Percentiles rank a stretch among this genome's conserved stretches.
Conservation (phyloP, 257 asterid species). For the Penstemon newberryi region DNA sequence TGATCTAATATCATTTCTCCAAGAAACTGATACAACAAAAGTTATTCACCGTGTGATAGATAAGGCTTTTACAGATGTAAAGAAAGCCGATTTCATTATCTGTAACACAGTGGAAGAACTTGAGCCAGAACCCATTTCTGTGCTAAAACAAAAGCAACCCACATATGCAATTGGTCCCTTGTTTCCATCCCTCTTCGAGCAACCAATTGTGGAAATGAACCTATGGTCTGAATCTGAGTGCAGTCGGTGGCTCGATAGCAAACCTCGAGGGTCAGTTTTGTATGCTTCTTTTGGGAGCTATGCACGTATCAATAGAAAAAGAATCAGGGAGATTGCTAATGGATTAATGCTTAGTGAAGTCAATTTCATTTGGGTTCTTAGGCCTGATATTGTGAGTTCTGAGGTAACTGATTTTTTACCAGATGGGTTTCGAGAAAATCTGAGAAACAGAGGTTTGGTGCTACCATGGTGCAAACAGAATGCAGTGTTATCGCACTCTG, state of each 20-base stretch:
- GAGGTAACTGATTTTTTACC: neutral
- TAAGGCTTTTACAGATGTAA: conserved; percentile 4
- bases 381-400: conserved; percentile 9
- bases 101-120: conserved; percentile 21
- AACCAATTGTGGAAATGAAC: neutral
- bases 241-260: conserved; percentile 20
- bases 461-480: conserved; percentile 13
- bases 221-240: conserved; percentile 20
- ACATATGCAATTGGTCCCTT: conserved; percentile 17
- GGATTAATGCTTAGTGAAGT: conserved; percentile 16
- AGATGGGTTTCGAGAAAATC: conserved; percentile 7
- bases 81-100: conserved; percentile 16
- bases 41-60: neutral
- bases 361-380: conserved; percentile 21
- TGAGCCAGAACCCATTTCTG: conserved; percentile 3
- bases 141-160: conserved; percentile 1
- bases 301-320: neutral
- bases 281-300: conserved; percentile 21
- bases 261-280: conserved; percentile 21
- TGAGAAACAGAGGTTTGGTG: conserved; percentile 5
- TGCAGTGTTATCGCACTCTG: conserved; percentile 19
- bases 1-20: conserved; percentile 1
- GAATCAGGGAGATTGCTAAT: conserved; percentile 8
- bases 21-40: neutral
- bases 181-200: conserved; percentile 13